Conservation (phyloP, 2,329 filamentous ascomycete species). For the Fusarium coicis region DNA sequence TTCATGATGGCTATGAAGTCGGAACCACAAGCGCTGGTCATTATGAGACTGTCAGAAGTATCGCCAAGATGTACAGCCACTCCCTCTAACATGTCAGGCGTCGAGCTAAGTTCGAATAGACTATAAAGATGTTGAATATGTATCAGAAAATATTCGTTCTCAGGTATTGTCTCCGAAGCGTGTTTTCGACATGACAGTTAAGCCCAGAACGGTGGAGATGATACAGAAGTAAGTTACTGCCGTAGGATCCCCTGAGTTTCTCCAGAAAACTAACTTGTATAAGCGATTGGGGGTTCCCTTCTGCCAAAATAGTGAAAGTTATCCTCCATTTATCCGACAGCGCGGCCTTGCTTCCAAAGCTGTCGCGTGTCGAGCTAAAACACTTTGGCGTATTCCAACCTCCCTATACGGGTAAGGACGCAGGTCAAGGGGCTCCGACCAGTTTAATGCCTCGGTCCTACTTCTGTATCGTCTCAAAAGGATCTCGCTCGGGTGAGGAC, state of each 20-base stretch:
- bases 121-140: fast-evolving
- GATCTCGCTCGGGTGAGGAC: fast-evolving
- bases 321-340: no score
- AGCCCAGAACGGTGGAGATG: not conserved
- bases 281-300: not conserved
- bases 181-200: fast-evolving
- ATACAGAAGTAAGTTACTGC: not conserved
- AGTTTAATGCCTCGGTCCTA: not conserved
- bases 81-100: no score
- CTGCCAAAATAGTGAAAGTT: not conserved
- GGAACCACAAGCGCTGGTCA: fast-evolving
- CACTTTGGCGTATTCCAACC: fast-evolving
- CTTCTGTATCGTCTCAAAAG: fast-evolving
- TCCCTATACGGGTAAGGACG: fast-evolving
- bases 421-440: fast-evolving
- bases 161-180: fast-evolving
- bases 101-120: fast-evolving
- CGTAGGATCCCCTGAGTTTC: fast-evolving
- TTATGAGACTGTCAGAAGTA: not conserved
- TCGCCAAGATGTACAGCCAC: not conserved
- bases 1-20: not conserved
- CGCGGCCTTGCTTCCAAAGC: fast-evolving
- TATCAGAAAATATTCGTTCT: not conserved
- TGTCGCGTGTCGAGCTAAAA: fast-evolving
- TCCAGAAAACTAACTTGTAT: fast-evolving